A percentile compares a stretch with the other conserved stretches of the same genome.
phyloP scores from a whole-genome alignment of 176 grass and related monocot genomes.

The maize (Zea mays) region DNA sequence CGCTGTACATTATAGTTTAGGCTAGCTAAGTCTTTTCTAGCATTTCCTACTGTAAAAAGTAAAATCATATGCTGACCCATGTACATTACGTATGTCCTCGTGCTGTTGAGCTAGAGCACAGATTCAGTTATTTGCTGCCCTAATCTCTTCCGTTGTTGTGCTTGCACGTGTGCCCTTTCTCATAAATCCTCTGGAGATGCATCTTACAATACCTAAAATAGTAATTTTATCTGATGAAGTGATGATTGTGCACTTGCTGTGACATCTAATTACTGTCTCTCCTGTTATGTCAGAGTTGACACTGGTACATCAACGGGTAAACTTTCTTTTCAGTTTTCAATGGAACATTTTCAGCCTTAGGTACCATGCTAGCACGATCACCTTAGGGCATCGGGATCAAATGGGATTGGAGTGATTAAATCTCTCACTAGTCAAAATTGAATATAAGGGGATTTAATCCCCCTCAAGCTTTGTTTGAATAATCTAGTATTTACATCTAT shows the following conservation, averaged over 20 bases:
- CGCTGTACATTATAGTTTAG: conserved; percentile 36
- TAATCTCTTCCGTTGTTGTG: not conserved
- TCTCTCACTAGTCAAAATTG: too few species aligned
- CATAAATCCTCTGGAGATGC: too few species aligned
- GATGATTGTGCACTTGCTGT: too few species aligned
- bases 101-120: not conserved
- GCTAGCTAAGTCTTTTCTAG: not conserved
- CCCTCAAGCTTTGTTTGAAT: too few species aligned
- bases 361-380: conserved; percentile 24
- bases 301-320: not conserved
- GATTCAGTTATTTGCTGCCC: too few species aligned
- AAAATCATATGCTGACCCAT: not conserved
- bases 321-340: not conserved
- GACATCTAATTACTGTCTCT: not conserved
- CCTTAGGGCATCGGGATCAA: not conserved
- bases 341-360: conserved; percentile 14
- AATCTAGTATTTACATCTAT: too few species aligned
- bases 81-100: not conserved
- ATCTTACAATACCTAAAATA: not conserved
- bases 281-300: too few species aligned
- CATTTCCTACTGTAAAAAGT: not conserved
- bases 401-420: too few species aligned
- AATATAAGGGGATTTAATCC: too few species aligned
- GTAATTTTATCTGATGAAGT: too few species aligned
- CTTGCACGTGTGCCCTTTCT: not conserved